Conservation (phyloP, 2,329 filamentous ascomycete species). For the Mycosphaerelloides madeirae region DNA sequence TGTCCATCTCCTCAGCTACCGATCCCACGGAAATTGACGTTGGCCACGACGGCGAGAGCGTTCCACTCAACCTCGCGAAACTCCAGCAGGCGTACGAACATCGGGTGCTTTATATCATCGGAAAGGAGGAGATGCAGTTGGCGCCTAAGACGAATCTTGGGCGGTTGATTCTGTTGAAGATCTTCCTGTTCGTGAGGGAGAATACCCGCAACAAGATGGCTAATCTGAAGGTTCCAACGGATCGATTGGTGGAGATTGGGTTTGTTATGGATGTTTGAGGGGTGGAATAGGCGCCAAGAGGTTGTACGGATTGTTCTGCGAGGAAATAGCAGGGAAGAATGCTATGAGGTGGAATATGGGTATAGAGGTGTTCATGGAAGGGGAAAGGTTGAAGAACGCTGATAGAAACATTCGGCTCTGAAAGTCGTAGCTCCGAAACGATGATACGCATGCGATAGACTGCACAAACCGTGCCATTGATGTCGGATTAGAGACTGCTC, state of each 20-base stretch:
- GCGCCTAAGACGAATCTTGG: constrained; percentile 38
- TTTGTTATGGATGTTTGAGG: constrained; percentile 61
- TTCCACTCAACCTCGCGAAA: constrained; percentile 9
- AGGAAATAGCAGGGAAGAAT: background rate
- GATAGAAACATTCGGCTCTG: too few relatives aligned
- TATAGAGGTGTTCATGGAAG: background rate
- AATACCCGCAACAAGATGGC: constrained; percentile 64
- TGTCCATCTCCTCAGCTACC: background rate
- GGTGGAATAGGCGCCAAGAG: too few relatives aligned
- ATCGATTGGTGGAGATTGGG: constrained; percentile 62
- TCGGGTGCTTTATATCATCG: constrained; percentile 51
- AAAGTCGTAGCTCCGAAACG: too few relatives aligned
- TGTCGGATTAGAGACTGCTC: too few relatives aligned
- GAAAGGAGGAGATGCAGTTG: constrained; percentile 59
- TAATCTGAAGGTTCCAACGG: constrained; percentile 55
- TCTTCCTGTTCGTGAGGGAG: constrained; percentile 62
- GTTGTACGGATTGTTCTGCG: too few relatives aligned
- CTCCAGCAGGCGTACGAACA: constrained; percentile 43
- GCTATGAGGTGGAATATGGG: background rate
- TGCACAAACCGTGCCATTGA: too few relatives aligned
- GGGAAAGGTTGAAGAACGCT: too few relatives aligned
- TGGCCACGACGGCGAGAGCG: constrained; percentile 4
- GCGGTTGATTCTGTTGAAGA: constrained; percentile 46
- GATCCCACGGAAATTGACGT: constrained; percentile 2
- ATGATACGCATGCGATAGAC: too few relatives aligned